Base-by-base conservation (phyloP, 73 alveolate genomes). In the Tetrahymena malaccensis region DNA sequence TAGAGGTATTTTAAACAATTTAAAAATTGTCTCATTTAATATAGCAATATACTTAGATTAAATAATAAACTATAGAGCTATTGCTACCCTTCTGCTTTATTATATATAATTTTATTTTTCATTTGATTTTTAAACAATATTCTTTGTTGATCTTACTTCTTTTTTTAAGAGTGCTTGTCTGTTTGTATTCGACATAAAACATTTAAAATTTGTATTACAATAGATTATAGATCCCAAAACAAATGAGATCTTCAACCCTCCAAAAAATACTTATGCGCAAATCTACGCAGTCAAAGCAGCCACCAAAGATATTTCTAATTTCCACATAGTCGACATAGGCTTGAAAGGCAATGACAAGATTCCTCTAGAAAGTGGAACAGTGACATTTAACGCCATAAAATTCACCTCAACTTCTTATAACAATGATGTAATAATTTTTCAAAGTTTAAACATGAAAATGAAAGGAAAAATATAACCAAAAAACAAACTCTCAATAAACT, bases 381-480 rank as follows among this genome's bases (percentile, higher is more conserved):
- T 96, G 55, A 96, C 96, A 8, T 96, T 96, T 84, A 96, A 97
- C 37, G 98, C 97, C 16, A 55, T 96, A 11, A 96, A 96, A 70
- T 96, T 96, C 95, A 96, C 96, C 40, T 96, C 97, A 35, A 96
- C 98, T 22, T 94, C 97, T n/a, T 96, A 96, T 40, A 96, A 96
- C 93, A 97, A 96, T 94, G 98, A 96, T 89, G 58, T 85, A 34
- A 85, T 35, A 40, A 93, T 56, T 95, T 70, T 44, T 55, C 5
- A 25, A 93, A 17, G 85, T 35, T 93, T 44, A 84, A 94, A 96
- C 34, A 95, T 21, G 96, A 95, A 44, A 50, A 84, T 93, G 9
- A 25, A 21, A 50, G 89, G 43, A 93, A 50, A 93, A 50, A 22
- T 11, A 95, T 55, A 33, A 70, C 85, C 93, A 70, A n/a, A 70